Conservation (phyloP, 768 basidiomycete species). For the Pholiota molesta region DNA sequence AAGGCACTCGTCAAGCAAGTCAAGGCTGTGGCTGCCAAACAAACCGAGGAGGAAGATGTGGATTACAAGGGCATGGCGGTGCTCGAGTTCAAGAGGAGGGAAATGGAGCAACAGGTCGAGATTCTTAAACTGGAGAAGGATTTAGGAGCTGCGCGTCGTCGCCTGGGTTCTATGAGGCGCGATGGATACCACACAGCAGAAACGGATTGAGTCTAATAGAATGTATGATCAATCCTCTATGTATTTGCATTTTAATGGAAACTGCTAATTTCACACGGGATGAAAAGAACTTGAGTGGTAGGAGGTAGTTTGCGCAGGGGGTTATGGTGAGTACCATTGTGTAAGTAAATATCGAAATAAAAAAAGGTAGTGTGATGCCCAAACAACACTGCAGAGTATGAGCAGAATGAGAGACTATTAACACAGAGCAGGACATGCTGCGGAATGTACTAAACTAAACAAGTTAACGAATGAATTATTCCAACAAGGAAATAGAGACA, state of each 20-base stretch:
- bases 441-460: slow-evolving; percentile 6
- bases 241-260: slow-evolving; percentile 21
- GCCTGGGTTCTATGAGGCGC: slow-evolving; percentile 81
- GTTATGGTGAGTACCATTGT: slow-evolving; percentile 8
- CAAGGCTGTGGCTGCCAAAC: slow-evolving; percentile 89
- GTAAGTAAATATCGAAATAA: slow-evolving; percentile 25
- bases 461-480: slow-evolving; percentile 14
- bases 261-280: slow-evolving; percentile 15
- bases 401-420: slow-evolving; percentile 19
- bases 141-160: slow-evolving; percentile 82
- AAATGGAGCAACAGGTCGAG: slow-evolving; percentile 99
- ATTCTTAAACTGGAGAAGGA: slow-evolving; percentile 97
- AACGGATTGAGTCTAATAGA: slow-evolving; percentile 51
- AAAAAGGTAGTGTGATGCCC: slow-evolving; percentile 19
- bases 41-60: slow-evolving; percentile 77
- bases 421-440: slow-evolving; percentile 12
- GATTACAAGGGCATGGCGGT: slow-evolving; percentile 92
- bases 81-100: slow-evolving; percentile 93
- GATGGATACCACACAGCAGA: slow-evolving; percentile 91
- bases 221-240: slow-evolving; percentile 14
- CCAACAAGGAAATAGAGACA: slow-evolving; percentile 4
- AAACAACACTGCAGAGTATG: slow-evolving; percentile 12
- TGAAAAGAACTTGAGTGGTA: slow-evolving; percentile 14
- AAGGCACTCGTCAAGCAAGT: slow-evolving; percentile 96
- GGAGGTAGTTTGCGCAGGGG: slow-evolving; percentile 8